Evolutionary conservation across 768 basidiomycete species (phyloP).

Genomic region (Dacryopinax primogenitus): DNA sequence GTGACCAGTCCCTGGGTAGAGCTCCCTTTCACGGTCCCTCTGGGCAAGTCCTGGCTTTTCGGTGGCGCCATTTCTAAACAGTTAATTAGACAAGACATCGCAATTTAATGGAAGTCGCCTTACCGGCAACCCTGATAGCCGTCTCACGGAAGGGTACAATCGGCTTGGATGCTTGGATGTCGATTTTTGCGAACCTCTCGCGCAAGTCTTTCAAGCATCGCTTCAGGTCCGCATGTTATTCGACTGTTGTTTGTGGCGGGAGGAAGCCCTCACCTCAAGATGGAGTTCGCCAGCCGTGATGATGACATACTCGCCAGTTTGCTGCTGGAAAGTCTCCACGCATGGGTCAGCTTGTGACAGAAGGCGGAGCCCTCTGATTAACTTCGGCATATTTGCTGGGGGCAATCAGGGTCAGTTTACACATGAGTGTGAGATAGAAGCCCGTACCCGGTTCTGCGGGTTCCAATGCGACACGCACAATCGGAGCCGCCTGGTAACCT

Average conservation of each 20-base stretch:
- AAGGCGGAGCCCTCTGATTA: conserved; percentile 74
- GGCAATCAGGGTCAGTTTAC: not conserved
- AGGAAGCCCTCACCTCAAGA: conserved; percentile 52
- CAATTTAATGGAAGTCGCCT: conserved; percentile 15
- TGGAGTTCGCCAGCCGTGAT: conserved; percentile 92
- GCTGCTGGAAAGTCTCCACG: conserved; percentile 92
- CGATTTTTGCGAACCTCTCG: conserved; percentile 85
- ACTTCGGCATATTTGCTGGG: conserved; percentile 67
- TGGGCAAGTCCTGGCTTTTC: conserved; percentile 52
- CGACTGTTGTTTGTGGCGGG: not conserved
- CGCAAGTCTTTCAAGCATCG: conserved; percentile 92
- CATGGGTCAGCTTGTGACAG: conserved; percentile 93
- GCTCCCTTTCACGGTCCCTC: conserved; percentile 65
- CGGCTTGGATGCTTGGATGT: conserved; percentile 85
- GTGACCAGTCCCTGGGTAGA: conserved; percentile 59
- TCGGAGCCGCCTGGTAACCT: conserved; percentile 55
- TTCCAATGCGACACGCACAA: conserved; percentile 90
- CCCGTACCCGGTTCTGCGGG: conserved; percentile 45
- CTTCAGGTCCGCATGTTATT: conserved; percentile 30
- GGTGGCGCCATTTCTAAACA: conserved; percentile 71
- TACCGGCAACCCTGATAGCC: conserved; percentile 65
- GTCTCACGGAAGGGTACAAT: conserved; percentile 98
- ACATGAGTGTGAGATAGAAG: conserved; percentile 18
- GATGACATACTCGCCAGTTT: conserved; percentile 95
- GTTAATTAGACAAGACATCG: not conserved